Evolutionary conservation across 169 alveolate species (phyloP), one percentile per base, ranked within the genome.

Genomic region (Eimeria praecox): DNA sequence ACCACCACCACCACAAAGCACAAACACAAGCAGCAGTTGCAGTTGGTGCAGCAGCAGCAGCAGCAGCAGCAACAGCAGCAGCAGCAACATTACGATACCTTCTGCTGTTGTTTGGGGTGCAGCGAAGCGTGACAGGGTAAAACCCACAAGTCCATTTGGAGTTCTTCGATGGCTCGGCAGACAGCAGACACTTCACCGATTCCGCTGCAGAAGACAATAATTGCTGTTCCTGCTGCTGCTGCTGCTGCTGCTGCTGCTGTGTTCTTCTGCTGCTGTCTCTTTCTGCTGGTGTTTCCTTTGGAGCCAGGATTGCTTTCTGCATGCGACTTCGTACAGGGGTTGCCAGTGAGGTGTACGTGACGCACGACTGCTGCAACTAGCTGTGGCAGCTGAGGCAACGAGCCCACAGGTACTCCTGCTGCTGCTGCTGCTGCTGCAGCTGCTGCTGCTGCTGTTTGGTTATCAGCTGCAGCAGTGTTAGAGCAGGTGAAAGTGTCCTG

Each of bases 201-300:
- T 24, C 99, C 99, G 5, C 99, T 99, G 64, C 99, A 95, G 97
- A 99, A 99, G 16, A 99, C 99, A 54, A 99, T 97, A 24, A 99
- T 98, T 94, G 99, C 99, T 52, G 98, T 98, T 12, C 87, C 95
- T 71, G 56, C 82, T 75, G 86, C 78, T 52, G 95, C 56, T 83
- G 91, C 75, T 80, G 73, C 69, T 83, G 91, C 75, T 83, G 91
- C 59, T 59, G 40, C 35, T 33, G 8, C 66, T 56, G 66, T 56
- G n/a, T n/a, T n/a, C n/a, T n/a, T n/a, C 64, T 78, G 89, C 46
- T 64, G 27, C 64, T 24, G 59, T 78, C 46, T 49, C 59, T 49
- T 6, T 49, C 6, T 49, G 59, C 59, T n/a, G n/a, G n/a, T 52
- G 42, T 54, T 59, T 54, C 71, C 73, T 49, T 54, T 62, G 49